Evolutionary conservation across 2,329 filamentous ascomycete genomes (phyloP).

Genomic region (Cyclaneusma minus): DNA sequence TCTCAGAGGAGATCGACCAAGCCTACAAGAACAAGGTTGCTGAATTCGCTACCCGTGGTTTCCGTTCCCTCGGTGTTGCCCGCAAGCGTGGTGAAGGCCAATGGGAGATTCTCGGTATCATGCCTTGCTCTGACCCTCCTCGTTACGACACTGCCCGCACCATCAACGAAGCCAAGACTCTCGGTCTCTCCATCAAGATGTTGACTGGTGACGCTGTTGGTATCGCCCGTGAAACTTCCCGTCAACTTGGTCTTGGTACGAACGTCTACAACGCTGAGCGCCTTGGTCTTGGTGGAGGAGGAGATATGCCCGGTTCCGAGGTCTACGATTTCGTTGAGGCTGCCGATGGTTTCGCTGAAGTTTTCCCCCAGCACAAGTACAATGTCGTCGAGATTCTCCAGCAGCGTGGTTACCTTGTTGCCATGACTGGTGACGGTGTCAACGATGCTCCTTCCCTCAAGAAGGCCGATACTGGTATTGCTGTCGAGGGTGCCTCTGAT

Average conservation of each 20-base stretch:
- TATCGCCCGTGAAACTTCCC: constrained; percentile 82
- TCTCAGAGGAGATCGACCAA: constrained; percentile 61
- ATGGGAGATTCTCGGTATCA: constrained; percentile 90
- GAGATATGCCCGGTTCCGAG: constrained; percentile 86
- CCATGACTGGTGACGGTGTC: constrained; percentile 93
- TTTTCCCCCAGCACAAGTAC: constrained; percentile 93
- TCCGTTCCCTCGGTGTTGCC: constrained; percentile 85
- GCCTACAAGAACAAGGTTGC: constrained; percentile 88
- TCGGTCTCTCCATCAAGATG: constrained; percentile 90
- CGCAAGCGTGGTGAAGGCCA: constrained; percentile 68
- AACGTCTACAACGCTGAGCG: constrained; percentile 91
- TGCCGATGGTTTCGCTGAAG: constrained; percentile 87
- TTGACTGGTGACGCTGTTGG: constrained; percentile 88
- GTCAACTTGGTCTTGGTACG: constrained; percentile 79
- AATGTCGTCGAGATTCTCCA: constrained; percentile 87
- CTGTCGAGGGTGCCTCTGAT: constrained; percentile 82
- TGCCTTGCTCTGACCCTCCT: constrained; percentile 86
- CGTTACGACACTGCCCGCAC: constrained; percentile 84
- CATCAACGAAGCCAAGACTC: constrained; percentile 74
- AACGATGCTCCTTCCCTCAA: constrained; percentile 87
- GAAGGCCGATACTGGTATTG: constrained; percentile 93
- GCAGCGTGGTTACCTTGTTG: constrained; percentile 83
- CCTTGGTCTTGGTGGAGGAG: constrained; percentile 76
- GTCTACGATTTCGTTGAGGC: constrained; percentile 93
- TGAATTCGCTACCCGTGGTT: constrained; percentile 84